Conservation (phyloP, 768 basidiomycete genomes). For the Tylopilus subfusipes region DNA sequence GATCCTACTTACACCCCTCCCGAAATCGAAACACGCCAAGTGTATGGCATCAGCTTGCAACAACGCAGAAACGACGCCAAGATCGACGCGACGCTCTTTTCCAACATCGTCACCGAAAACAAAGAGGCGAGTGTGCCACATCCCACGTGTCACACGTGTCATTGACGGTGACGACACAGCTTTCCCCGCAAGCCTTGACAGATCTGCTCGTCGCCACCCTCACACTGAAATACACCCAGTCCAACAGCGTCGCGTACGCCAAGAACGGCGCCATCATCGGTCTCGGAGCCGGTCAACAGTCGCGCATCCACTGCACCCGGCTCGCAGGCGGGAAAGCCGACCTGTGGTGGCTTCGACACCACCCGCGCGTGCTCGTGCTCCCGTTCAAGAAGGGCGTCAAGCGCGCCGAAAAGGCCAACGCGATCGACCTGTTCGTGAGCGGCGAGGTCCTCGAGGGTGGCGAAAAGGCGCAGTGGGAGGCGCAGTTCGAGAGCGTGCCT, state of each 20-base stretch:
- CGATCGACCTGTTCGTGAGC: conserved; percentile 93
- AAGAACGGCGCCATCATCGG: conserved; percentile 90
- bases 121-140: conserved; percentile 57
- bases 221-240: conserved; percentile 97
- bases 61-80: conserved; percentile 89
- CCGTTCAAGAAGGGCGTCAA: conserved; percentile 98
- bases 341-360: conserved; percentile 98
- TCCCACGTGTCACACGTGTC: not conserved
- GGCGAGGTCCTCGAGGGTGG: conserved; percentile 86
- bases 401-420: conserved; percentile 97
- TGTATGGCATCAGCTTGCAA: conserved; percentile 87
- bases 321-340: conserved; percentile 98
- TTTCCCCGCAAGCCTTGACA: conserved; percentile 71
- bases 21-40: conserved; percentile 87
- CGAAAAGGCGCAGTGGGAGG: conserved; percentile 90
- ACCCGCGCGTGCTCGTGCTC: conserved; percentile 85
- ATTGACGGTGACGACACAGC: conserved; percentile 38
- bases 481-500: conserved; percentile 73
- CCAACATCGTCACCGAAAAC: conserved; percentile 85
- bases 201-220: conserved; percentile 96
- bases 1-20: conserved; percentile 79
- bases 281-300: conserved; percentile 97
- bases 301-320: conserved; percentile 98
- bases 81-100: conserved; percentile 76
- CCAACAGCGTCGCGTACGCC: conserved; percentile 97